A percentile compares a stretch with the other conserved stretches of the same genome.
These are phyloP conservation scores for Taiwanofungus camphoratus DNA, from an alignment of 1,284 basidiomycete species.

Conservation along the genomic window DNA sequence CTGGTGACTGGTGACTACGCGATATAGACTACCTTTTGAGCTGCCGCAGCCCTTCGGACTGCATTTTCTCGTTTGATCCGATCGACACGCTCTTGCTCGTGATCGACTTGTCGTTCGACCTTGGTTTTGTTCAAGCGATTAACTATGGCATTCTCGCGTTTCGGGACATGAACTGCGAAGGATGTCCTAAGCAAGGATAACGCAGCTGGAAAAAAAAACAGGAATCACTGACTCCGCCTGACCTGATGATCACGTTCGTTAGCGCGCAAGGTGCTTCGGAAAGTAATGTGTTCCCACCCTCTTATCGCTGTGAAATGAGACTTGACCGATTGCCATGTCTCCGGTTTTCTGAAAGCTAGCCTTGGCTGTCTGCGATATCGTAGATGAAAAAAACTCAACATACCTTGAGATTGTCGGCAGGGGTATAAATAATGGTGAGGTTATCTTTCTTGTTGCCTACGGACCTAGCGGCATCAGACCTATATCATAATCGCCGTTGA, in stretches of 20 bases:
- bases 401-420: slow-evolving; percentile 85
- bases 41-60: slow-evolving; percentile 59
- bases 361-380: too few relatives aligned
- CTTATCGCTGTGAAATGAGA: slow-evolving; percentile 91
- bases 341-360: slow-evolving; percentile 97
- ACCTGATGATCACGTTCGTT: slow-evolving; percentile 41
- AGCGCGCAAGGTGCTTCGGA: neutral
- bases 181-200: neutral
- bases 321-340: slow-evolving; percentile 94
- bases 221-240: slow-evolving; percentile 55
- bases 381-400: slow-evolving; percentile 8
- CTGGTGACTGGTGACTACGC: neutral
- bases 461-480: slow-evolving; percentile 7
- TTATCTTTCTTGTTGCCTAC: slow-evolving; percentile 95
- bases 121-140: slow-evolving; percentile 97
- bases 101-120: slow-evolving; percentile 78
- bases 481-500: neutral
- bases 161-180: slow-evolving; percentile 62
- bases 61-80: slow-evolving; percentile 75
- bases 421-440: slow-evolving; percentile 91
- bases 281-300: slow-evolving; percentile 39
- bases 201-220: neutral
- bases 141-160: slow-evolving; percentile 85
- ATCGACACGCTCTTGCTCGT: slow-evolving; percentile 84
- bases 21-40: slow-evolving; percentile 44